Evolutionary conservation across 257 asterid genomes (phyloP).

Genomic region (Datura wrightii): DNA sequence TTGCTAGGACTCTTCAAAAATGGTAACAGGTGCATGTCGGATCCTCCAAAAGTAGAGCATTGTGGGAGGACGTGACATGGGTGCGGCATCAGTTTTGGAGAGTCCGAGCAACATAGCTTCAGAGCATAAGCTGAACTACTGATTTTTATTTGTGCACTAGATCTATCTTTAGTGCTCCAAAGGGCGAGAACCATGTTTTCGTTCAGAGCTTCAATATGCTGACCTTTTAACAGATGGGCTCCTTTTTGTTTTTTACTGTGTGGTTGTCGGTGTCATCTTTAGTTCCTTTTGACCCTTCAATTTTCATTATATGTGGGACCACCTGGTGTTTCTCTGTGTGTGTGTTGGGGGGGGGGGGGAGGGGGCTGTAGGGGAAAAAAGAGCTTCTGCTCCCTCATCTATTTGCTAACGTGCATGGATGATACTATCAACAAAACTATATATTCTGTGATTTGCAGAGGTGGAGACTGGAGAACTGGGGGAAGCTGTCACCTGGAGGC

Average conservation of each 20-base stretch:
- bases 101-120: too few species aligned
- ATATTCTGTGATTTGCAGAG: slow-evolving; percentile 48
- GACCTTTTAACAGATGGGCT: neutral
- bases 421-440: neutral
- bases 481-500: slow-evolving; percentile 82
- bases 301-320: too few species aligned
- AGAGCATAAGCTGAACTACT: neutral
- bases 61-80: too few species aligned
- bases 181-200: neutral
- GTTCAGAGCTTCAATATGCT: neutral
- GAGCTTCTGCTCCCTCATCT: neutral
- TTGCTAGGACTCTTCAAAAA: too few species aligned
- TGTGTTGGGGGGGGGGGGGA: too few species aligned
- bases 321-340: too few species aligned
- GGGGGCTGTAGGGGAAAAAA: too few species aligned
- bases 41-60: too few species aligned
- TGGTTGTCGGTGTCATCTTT: neutral
- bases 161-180: neutral
- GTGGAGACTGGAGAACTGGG: slow-evolving; percentile 92
- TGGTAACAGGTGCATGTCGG: too few species aligned
- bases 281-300: neutral
- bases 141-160: neutral
- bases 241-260: neutral
- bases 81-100: too few species aligned
- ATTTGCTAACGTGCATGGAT: neutral